Evolutionary conservation across 1,284 basidiomycete genomes (phyloP), one percentile per base, ranked within the genome.

Genomic region (Prillingera fragicola): DNA sequence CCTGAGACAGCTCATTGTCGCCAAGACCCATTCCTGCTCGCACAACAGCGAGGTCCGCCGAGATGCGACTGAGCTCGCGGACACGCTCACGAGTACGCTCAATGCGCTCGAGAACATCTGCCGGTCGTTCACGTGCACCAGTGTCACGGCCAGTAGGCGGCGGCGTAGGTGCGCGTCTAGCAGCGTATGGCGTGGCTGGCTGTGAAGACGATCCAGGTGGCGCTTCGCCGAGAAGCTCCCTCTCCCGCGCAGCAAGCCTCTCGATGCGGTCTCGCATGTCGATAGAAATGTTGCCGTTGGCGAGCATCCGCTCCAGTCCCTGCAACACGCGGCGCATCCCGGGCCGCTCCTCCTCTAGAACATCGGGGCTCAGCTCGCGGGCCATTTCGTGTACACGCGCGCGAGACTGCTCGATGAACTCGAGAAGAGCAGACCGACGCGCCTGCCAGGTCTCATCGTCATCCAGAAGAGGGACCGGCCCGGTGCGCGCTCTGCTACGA

Each of bases 231-330:
- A 43, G 42, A 13, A 42, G 15, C 15, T 31, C 38, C 17, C 43
- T 34, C 27, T 49, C 48, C 7, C 42, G 33, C 17, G 29, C 38
- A 0, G 38, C 48, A 4, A 49, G 35, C 2, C 31, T 29, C 27
- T 49, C 38, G 14, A 49, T 34, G 4, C 48, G 38, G 5, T 15
- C 19, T 1, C 48, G 48, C n/a, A 44, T 29, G 27, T 45, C 38
- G n/a, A 21, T 25, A 15, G 28, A 22, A 13, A 45, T 32, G 10
- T 35, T n/a, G 10, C 24, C 29, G 4, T 32, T 15, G 3, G 34
- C 38, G 13, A 49, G 25, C 42, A 49, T 49, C 27, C 34, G 38
- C 25, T 45, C 42, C 7, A 49, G 34, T 19, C 35, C 36, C 15
- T 33, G 22, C 3, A 49, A 27, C 21, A 44, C 37, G 37, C 37